Percentiles rank a stretch among this genome's conserved stretches.
phyloP scores from a whole-genome alignment of 2,329 filamentous ascomycete genomes.

The Arachnopeziza araneosa region DNA sequence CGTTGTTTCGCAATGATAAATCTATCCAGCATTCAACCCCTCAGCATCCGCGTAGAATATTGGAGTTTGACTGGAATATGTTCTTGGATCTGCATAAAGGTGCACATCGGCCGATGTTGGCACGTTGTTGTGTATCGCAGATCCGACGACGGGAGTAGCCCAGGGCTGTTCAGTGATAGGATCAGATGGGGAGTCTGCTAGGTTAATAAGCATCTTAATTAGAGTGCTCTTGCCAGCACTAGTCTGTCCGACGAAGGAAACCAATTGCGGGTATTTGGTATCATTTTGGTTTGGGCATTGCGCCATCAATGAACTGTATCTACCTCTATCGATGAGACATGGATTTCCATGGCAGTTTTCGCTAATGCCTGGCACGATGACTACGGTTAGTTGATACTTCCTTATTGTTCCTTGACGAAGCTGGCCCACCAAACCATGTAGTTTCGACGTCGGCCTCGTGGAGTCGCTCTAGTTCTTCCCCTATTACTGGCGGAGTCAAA shows the following conservation, averaged over 20 bases:
- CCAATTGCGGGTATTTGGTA: slow-evolving; percentile 28
- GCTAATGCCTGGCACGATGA: too few species aligned
- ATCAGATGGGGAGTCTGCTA: background rate
- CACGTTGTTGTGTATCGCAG: background rate
- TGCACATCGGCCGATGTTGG: slow-evolving; percentile 8
- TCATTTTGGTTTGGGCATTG: background rate
- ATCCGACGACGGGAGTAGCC: slow-evolving; percentile 1
- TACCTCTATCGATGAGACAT: background rate
- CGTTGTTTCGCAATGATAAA: too few species aligned
- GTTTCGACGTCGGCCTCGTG: background rate
- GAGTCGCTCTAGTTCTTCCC: background rate
- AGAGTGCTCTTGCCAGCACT: slow-evolving; percentile 7
- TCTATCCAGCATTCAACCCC: slow-evolving; percentile 5
- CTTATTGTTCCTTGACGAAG: background rate
- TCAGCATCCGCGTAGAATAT: slow-evolving; percentile 8
- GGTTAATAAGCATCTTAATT: slow-evolving; percentile 3
- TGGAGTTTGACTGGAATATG: background rate
- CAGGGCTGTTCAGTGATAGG: background rate
- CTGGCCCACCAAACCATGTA: slow-evolving; percentile 1
- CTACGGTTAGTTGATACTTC: too few species aligned
- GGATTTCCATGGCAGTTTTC: background rate
- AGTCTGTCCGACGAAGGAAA: slow-evolving; percentile 12
- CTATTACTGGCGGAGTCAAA: background rate
- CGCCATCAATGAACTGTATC: background rate
- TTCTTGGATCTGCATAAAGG: slow-evolving; percentile 4